Evolutionary conservation across 257 asterid genomes (phyloP).

Genomic region (Agastache rugosa): DNA sequence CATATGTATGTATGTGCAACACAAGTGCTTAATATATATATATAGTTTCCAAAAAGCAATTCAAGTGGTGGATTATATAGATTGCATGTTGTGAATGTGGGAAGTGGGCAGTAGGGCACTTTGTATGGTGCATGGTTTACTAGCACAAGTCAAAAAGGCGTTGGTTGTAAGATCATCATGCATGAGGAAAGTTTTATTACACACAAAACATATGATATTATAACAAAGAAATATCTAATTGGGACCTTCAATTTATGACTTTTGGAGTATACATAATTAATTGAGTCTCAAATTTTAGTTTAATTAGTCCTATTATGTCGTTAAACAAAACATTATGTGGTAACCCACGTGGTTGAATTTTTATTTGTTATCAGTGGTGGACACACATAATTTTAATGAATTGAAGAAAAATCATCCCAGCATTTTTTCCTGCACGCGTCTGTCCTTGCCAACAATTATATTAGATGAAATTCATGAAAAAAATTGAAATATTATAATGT

Average conservation of each 20-base stretch:
- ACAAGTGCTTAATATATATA: background rate
- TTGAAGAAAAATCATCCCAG: no score
- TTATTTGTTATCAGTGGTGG: no score
- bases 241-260: background rate
- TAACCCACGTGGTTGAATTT: no score
- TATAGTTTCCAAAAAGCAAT: constrained; percentile 17
- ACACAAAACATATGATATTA: background rate
- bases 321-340: no score
- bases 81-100: constrained; percentile 28
- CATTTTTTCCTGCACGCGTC: no score
- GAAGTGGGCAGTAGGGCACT: constrained; percentile 38
- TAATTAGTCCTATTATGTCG: background rate
- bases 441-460: no score
- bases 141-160: constrained; percentile 39
- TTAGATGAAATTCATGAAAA: background rate
- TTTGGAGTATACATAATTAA: background rate
- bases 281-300: background rate
- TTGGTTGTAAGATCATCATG: constrained; percentile 28
- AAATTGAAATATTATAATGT: background rate
- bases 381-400: no score
- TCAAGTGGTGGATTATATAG: constrained; percentile 25
- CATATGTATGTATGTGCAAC: background rate
- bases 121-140: constrained; percentile 40
- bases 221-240: background rate
- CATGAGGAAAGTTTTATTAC: constrained; percentile 27